Evolutionary conservation across 1,139 yeast species (phyloP), one percentile per base, ranked within the genome.

Genomic region (Oligophagozyma castellii): DNA sequence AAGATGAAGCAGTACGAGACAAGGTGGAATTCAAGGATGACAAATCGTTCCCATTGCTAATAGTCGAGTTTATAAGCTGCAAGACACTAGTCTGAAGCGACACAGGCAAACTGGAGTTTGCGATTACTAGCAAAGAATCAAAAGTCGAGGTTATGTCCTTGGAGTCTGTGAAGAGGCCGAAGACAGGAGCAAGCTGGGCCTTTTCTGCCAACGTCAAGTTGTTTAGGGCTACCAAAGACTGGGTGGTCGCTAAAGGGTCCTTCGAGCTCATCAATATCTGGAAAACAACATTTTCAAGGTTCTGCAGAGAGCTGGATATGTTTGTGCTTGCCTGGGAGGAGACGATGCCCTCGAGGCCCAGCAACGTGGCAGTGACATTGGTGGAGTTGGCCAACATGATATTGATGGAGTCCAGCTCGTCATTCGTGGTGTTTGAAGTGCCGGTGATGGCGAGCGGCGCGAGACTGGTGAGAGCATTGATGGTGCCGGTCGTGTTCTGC

Each of bases 91-190:
- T 5, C 22, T 34, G 29, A n/a, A 31, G 27, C 5, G 27, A 18
- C 11, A 32, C 35, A 23, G 55, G 41, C 24, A 49, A 40, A 13
- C 44, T 40, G 5, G 49, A 37, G 19, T 47, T 42, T 38, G 51
- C 38, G 23, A 49, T 33, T 3, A 46, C 42, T 14, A 40, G 35
- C 24, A 54, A 32, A 3, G 50, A 45, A 4, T 40, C 37, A 19
- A 55, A 38, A 16, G 56, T 46, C 8, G 40, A 45, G 19, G 49
- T 40, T 12, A 39, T 38, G 34, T 53, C 49, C n/a, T 39, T 35
- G 7, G 55, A 46, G 23, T 37, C 34, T 22, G 35, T 27, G 30
- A 48, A 37, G 22, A 51, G 30, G 13, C 35, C 29, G 29, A 45
- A 42, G 20, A 47, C 46, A 11, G 55, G 54, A 7, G 37, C 12